phyloP scores from a whole-genome alignment of 2,329 filamentous ascomycete species.

The Calonectria leucothoes region DNA sequence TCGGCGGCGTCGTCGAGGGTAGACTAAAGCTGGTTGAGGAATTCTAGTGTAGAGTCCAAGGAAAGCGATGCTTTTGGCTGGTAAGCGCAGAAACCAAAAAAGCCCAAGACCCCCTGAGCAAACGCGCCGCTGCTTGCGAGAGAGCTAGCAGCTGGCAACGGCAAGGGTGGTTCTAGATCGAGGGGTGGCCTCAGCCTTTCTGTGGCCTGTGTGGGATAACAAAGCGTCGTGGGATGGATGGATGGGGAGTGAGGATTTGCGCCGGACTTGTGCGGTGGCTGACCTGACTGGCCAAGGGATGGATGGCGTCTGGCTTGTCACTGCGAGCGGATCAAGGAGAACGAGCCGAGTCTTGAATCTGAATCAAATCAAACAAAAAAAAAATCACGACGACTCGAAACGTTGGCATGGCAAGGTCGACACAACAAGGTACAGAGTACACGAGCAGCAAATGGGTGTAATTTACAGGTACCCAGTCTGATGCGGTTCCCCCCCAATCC shows the following conservation, averaged over 20 bases:
- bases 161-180: conserved; percentile 43
- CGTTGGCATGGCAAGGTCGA: conserved; percentile 21
- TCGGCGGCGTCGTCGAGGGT: conserved; percentile 7
- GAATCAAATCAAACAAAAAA: conserved; percentile 7
- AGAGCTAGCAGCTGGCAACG: conserved; percentile 37
- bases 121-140: conserved; percentile 39
- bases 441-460: conserved; percentile 7
- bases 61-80: conserved; percentile 29
- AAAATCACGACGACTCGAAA: conserved; percentile 10
- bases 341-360: conserved; percentile 6
- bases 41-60: conserved; percentile 25
- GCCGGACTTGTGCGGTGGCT: conserved; percentile 16
- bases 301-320: neutral
- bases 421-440: conserved; percentile 18
- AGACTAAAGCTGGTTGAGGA: conserved; percentile 29
- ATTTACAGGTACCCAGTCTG: conserved; percentile 15
- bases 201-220: conserved; percentile 14
- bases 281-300: conserved; percentile 9
- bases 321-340: neutral
- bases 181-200: conserved; percentile 44
- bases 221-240: neutral
- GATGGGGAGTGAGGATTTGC: conserved; percentile 7
- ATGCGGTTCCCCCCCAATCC: neutral
- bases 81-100: conserved; percentile 31
- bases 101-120: conserved; percentile 41